Base-by-base conservation (phyloP, 768 basidiomycete genomes). In the Suillus spraguei region DNA sequence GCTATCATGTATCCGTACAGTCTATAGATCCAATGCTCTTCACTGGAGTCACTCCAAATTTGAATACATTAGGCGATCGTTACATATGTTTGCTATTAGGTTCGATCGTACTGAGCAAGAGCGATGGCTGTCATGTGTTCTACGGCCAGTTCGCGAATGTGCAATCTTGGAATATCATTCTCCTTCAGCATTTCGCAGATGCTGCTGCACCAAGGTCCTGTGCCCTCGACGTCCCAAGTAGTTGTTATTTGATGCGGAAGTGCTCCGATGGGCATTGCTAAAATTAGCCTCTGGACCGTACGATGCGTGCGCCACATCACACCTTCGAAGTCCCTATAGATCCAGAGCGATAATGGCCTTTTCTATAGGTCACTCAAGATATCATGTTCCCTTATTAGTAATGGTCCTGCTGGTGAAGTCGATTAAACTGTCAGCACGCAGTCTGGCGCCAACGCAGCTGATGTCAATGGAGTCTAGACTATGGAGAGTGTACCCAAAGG, bases 1-100 rank as follows among this genome's bases (percentile, higher is more conserved):
- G 24, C 59, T 63, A 36, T 42, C 20, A 35, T 63, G 56, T 28
- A 61, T 24, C 20, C 53, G 52, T 58, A 59, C 47, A 49, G 44
- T 35, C 35, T 35, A n/a, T 60, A 22, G 22, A 20, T 33, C 32
- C 52, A 11, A 53, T 53, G 20, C 33, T 33, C 20, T 35, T 35
- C 5, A 53, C 20, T 38, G 36, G 55, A 24, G 4, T 24, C 16
- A 56, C 28, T 41, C 38, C 56, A 32, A 41, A 36, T 8, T 62
- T 28, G 13, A 10, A 46, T 44, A 62, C 7, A 32, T 44, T n/a
- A 38, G 24, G 5, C 14, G 13, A 24, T 53, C 11, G 33, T 53
- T 35, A n/a, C 52, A n/a, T 7, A n/a, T 53, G 10, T 35, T 35
- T 35, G 20, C 20, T 35, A 33, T 53, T 32, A 53, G 52, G 52